These are phyloP conservation scores for Lactarius pseudohatsudake DNA, from an alignment of 768 basidiomycete species.

Conservation along the genomic window DNA sequence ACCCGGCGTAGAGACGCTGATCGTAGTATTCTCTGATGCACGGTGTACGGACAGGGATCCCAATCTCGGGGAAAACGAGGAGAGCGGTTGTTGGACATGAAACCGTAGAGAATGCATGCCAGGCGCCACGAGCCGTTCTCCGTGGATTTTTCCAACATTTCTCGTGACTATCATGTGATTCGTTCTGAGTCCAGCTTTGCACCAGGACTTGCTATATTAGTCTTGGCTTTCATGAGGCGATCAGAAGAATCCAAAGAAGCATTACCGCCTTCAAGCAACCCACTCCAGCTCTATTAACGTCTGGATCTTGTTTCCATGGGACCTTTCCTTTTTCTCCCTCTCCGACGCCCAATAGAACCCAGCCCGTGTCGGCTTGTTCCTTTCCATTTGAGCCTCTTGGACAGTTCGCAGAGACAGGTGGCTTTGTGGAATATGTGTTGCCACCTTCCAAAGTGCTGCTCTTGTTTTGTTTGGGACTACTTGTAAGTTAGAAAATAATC, in stretches of 20 bases:
- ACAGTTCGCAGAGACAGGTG: background rate
- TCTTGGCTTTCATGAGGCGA: background rate
- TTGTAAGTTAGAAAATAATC: too few species aligned
- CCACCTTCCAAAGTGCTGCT: too few species aligned
- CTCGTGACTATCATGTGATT: background rate
- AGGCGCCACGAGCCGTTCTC: background rate
- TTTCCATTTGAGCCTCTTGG: background rate
- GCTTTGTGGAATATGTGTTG: background rate
- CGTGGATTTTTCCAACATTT: background rate
- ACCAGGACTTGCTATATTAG: background rate
- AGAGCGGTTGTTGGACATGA: constrained; percentile 5
- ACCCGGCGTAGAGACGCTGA: constrained; percentile 59
- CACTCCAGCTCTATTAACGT: background rate
- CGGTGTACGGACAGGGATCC: constrained; percentile 20
- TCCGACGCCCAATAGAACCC: background rate
- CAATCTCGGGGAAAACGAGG: constrained; percentile 25
- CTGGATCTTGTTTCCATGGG: constrained; percentile 1
- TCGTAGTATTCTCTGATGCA: background rate
- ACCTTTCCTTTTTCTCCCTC: background rate
- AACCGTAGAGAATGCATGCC: constrained; percentile 19
- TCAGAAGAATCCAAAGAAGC: background rate
- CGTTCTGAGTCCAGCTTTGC: background rate
- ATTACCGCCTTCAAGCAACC: too few species aligned
- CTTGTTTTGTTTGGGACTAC: too few species aligned
- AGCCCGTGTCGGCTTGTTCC: background rate